phyloP scores from a whole-genome alignment of 2,329 filamentous ascomycete species.

The Fusarium buxicola region DNA sequence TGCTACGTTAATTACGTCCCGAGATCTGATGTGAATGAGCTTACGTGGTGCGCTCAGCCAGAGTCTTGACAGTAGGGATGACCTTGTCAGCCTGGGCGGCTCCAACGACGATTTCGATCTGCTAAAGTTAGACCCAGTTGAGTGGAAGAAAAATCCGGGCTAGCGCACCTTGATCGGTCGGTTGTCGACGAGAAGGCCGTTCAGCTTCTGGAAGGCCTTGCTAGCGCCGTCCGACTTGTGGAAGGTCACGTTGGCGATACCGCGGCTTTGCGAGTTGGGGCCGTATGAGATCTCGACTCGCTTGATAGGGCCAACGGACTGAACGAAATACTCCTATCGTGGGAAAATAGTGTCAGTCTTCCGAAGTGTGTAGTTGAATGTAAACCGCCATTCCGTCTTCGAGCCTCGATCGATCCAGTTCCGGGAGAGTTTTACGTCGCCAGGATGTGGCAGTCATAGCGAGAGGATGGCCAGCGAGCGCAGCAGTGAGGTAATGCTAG shows the following conservation, averaged over 20 bases:
- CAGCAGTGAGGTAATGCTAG: conserved; percentile 46
- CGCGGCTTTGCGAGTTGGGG: conserved; percentile 89
- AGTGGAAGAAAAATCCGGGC: not conserved
- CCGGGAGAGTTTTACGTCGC: conserved; percentile 42
- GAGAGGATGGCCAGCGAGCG: conserved; percentile 44
- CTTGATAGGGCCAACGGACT: conserved; percentile 90
- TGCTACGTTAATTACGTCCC: conserved; percentile 21
- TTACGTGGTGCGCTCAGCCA: conserved; percentile 84
- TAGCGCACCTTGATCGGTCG: conserved; percentile 84
- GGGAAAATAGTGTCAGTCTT: conserved; percentile 74
- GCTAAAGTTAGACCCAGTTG: conserved; percentile 38
- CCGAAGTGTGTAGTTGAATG: conserved; percentile 47
- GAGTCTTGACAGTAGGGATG: conserved; percentile 72
- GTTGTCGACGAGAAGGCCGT: conserved; percentile 90
- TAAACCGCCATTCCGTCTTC: conserved; percentile 47
- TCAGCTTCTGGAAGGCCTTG: conserved; percentile 85
- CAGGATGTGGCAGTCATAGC: conserved; percentile 35
- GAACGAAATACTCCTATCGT: conserved; percentile 93
- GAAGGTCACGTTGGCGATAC: conserved; percentile 92
- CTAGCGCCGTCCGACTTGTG: conserved; percentile 81
- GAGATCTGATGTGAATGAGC: conserved; percentile 47
- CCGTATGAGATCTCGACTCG: conserved; percentile 92
- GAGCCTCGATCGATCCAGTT: conserved; percentile 49
- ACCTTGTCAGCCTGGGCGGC: conserved; percentile 77
- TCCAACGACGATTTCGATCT: conserved; percentile 93